Evolutionary conservation across 2,329 filamentous ascomycete species (phyloP), one percentile per base, ranked within the genome.

Genomic region (Colletotrichum spinosum): DNA sequence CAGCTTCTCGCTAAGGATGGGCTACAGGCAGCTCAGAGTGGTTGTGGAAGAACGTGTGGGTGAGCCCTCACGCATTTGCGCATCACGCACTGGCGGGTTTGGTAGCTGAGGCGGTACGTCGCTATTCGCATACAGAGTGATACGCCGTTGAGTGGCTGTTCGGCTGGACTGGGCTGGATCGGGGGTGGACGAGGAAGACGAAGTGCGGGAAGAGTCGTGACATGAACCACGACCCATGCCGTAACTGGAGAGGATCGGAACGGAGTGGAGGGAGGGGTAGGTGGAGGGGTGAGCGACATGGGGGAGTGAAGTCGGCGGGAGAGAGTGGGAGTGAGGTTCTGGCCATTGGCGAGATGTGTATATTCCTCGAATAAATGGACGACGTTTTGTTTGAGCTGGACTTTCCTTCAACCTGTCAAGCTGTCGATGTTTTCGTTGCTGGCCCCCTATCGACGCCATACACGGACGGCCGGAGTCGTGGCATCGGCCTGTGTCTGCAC

Each of bases 91-190:
- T 42, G 42, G 52, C 52, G 52, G 41, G 44, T 42, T 33, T 33
- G 25, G 17, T 62, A 39, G 60, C 44, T 25, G 44, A 17, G 35
- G 58, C 42, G 10, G 58, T 11, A 5, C 25, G 4, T 25, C 4
- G 25, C 25, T 25, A 25, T 25, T 25, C 25, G 25, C 25, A 25
- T 25, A 25, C 25, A 25, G 25, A 12, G 35, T 8, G 41, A 34
- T 12, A 33, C 12, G 17, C 17, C 55, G 34, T 50, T 60, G 56
- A 60, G 51, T 65, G 57, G 61, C 49, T 65, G 51, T 35, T 60
- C 57, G 61, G 50, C 52, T 62, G 48, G 58, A 62, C 52, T 60
- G 58, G 52, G 58, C 52, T 56, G 58, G 48, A 57, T 49, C 49
- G 52, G 58, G 52, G 25, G 25, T 25, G 25, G 25, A 25, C 25